phyloP scores from a whole-genome alignment of 139 green algal genomes.

The Tetraselmis striata region DNA sequence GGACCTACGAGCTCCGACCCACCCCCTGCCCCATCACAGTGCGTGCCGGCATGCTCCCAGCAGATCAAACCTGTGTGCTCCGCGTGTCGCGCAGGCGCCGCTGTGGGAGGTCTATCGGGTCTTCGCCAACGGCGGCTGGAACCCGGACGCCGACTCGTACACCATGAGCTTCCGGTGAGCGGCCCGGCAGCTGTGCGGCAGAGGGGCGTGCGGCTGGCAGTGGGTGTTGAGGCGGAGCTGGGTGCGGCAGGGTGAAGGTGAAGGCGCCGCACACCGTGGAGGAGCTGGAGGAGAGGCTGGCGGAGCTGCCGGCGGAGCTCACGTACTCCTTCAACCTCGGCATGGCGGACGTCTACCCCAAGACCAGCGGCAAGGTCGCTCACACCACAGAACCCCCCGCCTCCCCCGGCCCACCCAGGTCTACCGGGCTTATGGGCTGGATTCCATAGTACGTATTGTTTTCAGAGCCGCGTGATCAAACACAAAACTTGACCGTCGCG shows the following conservation, averaged over 20 bases:
- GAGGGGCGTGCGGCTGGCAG: not conserved
- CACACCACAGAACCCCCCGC: no score
- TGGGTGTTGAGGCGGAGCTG: not conserved
- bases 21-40: no score
- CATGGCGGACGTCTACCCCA: conserved; percentile 62
- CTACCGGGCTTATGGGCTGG: no score
- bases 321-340: conserved; percentile 54
- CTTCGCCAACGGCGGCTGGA: conserved; percentile 39
- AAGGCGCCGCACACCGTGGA: conserved; percentile 23
- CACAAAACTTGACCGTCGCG: no score
- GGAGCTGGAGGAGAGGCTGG: conserved; percentile 14
- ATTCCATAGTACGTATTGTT: no score
- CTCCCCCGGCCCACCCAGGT: no score
- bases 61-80: no score
- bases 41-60: no score
- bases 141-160: conserved; percentile 57
- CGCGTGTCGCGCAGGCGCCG: conserved; percentile 27
- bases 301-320: conserved; percentile 21
- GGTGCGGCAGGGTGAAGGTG: conserved; percentile 20
- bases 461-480: no score
- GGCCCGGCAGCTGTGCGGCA: no score
- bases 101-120: conserved; percentile 65
- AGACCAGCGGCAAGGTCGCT: conserved; percentile 54
- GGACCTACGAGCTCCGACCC: no score
- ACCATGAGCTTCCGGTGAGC: conserved; percentile 56